A percentile compares a stretch with the other conserved stretches of the same genome.
Conservation (phyloP, 768 basidiomycete species). For the Amanita polypyramis region DNA sequence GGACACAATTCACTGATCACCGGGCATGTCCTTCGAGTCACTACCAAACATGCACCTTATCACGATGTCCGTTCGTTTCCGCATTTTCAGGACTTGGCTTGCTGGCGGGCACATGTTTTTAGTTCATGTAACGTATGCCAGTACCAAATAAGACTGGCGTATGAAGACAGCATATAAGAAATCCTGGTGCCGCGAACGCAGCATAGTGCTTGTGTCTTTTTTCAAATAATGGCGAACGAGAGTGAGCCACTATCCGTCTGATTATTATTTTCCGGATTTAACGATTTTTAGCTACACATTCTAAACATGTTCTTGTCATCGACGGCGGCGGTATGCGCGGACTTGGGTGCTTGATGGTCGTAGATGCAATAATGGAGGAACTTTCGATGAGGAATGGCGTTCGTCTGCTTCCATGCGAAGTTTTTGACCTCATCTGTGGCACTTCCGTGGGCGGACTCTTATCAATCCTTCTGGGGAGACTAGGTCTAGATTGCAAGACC, state of each 20-base stretch:
- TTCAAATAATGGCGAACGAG: not conserved
- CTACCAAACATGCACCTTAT: too few species aligned
- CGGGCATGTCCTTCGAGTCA: too few species aligned
- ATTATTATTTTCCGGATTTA: not conserved
- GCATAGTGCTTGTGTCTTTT: not conserved
- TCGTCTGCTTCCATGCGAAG: constrained; percentile 15
- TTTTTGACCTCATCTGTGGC: constrained; percentile 19
- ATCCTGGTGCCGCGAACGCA: too few species aligned
- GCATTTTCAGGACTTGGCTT: too few species aligned
- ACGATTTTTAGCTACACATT: not conserved
- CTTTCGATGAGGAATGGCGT: constrained; percentile 12
- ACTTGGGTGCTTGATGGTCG: constrained; percentile 14
- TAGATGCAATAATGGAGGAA: constrained; percentile 15
- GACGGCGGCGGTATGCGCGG: constrained; percentile 20
- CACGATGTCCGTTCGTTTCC: too few species aligned
- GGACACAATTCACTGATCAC: too few species aligned
- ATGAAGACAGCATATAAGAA: too few species aligned
- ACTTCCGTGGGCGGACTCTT: constrained; percentile 19
- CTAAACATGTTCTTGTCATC: constrained; percentile 14
- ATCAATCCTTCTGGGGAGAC: constrained; percentile 18
- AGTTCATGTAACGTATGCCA: too few species aligned
- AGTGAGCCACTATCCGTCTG: not conserved
- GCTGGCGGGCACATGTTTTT: too few species aligned
- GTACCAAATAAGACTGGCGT: too few species aligned
- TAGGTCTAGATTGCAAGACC: constrained; percentile 17